Percentiles rank a stretch among this genome's conserved stretches.
phyloP scores from a whole-genome alignment of 331 rosid species.

The Pyrus hybrid region DNA sequence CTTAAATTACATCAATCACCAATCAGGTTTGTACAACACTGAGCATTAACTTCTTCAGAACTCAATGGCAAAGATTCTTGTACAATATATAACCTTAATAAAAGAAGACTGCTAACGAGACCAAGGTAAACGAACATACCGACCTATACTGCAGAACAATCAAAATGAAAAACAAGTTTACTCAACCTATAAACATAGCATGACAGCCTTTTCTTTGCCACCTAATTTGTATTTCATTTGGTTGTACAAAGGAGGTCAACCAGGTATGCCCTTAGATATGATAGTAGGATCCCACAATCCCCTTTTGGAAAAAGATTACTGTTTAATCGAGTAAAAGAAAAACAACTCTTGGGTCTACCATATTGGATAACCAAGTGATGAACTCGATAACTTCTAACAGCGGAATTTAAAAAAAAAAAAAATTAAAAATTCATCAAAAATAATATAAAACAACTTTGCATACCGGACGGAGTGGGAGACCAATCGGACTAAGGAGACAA shows the following conservation, averaged over 20 bases:
- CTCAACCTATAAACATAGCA: not conserved
- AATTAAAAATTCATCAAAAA: not conserved
- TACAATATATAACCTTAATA: not conserved
- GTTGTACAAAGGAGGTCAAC: not conserved
- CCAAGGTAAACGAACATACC: not conserved
- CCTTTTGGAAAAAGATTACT: not conserved
- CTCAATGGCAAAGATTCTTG: not conserved
- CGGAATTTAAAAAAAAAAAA: not conserved
- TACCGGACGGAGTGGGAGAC: constrained; percentile 85
- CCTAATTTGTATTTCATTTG: not conserved
- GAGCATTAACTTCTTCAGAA: not conserved
- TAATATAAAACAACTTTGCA: constrained; percentile 3
- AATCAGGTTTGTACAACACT: not conserved
- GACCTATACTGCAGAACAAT: not conserved
- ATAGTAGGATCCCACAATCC: not conserved
- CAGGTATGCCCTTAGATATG: not conserved
- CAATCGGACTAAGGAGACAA: constrained; percentile 57
- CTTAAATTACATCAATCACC: not conserved
- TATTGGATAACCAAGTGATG: not conserved
- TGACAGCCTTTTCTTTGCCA: not conserved
- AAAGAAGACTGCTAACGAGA: not conserved
- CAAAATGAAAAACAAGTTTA: not conserved
- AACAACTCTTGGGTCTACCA: not conserved
- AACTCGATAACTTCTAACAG: not conserved
- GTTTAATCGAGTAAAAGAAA: not conserved